Percentiles rank a stretch among this genome's conserved stretches.
These are phyloP conservation scores for Vitis rupestris DNA, from an alignment of 164 flowering plant species.

Conservation along the genomic window DNA sequence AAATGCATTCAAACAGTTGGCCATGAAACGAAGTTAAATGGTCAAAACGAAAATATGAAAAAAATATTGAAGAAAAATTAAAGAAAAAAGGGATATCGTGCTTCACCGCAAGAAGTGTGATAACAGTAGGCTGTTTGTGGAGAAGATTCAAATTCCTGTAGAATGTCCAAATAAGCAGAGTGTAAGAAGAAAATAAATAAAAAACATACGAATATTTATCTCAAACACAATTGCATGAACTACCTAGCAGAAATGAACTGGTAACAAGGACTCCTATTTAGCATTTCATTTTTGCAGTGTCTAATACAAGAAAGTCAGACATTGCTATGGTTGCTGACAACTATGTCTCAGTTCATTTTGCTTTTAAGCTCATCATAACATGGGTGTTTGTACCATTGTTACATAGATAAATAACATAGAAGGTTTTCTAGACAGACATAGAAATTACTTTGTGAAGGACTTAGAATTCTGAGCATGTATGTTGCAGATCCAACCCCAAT, in stretches of 20 bases:
- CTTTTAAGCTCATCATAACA: not conserved
- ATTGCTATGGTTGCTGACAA: not conserved
- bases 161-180: not conserved
- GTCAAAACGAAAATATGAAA: not conserved
- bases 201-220: not conserved
- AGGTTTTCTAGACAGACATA: not conserved
- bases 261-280: too few relatives aligned
- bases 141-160: slow-evolving; percentile 77
- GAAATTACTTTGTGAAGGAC: slow-evolving; percentile 69
- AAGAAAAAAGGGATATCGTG: not conserved
- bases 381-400: not conserved
- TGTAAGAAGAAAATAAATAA: not conserved
- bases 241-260: too few relatives aligned
- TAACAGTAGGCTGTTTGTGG: slow-evolving; percentile 37
- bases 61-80: not conserved
- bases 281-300: too few relatives aligned
- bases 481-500: slow-evolving; percentile 98
- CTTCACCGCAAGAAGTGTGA: slow-evolving; percentile 74
- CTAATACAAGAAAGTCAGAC: not conserved
- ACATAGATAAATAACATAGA: slow-evolving; percentile 1
- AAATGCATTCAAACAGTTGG: too few relatives aligned
- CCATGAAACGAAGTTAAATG: too few relatives aligned
- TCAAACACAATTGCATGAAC: too few relatives aligned
- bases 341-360: not conserved
- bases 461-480: slow-evolving; percentile 48